Evolutionary conservation across 179 eudicot genomes (phyloP).

Genomic region (Spergularia azorica): DNA sequence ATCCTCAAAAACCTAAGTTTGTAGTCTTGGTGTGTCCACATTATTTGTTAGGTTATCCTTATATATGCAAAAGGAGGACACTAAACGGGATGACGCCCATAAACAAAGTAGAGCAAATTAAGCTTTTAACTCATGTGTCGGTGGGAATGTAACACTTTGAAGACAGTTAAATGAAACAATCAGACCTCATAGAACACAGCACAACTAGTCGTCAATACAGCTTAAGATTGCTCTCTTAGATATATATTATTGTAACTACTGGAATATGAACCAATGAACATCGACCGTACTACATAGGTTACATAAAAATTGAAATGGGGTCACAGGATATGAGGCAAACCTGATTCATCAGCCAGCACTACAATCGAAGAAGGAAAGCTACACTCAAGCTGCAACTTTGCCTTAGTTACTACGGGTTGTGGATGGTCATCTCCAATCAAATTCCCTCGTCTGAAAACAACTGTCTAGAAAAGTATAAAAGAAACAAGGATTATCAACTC

Average conservation of each 20-base stretch:
- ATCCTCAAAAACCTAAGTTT: too few species aligned
- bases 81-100: too few species aligned
- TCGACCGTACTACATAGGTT: neutral
- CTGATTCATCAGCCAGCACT: conserved; percentile 75
- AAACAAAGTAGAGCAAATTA: too few species aligned
- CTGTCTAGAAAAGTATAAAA: conserved; percentile 37
- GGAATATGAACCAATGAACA: neutral
- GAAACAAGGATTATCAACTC: conserved; percentile 11
- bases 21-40: too few species aligned
- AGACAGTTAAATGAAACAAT: conserved; percentile 12
- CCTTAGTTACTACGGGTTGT: conserved; percentile 69
- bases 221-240: conserved; percentile 1
- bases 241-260: neutral
- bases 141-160: too few species aligned
- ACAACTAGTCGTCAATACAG: neutral
- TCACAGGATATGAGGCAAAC: conserved; percentile 34
- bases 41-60: too few species aligned
- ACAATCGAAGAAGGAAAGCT: conserved; percentile 65
- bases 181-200: neutral
- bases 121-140: too few species aligned
- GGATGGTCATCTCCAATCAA: conserved; percentile 74
- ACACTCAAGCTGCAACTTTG: conserved; percentile 56
- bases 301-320: neutral
- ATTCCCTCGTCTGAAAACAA: conserved; percentile 86
- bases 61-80: too few species aligned